These are phyloP conservation scores for Mycena metata DNA, from an alignment of 768 basidiomycete genomes.

Conservation along the genomic window DNA sequence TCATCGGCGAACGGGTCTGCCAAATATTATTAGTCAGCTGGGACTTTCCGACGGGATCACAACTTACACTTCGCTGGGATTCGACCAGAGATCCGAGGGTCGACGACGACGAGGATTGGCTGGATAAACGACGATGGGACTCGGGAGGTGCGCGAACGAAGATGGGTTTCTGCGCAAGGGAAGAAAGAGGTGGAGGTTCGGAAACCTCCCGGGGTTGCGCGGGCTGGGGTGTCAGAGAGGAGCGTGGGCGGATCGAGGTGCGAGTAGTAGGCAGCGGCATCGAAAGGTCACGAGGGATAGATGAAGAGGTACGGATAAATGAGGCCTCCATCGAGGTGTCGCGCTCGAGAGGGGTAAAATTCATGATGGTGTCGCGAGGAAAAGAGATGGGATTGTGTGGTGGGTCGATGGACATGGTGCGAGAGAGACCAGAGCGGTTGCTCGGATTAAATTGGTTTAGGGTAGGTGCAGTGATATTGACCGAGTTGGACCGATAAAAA, in stretches of 20 bases:
- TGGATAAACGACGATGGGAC: conserved; percentile 44
- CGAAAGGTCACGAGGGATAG: conserved; percentile 56
- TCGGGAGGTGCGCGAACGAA: conserved; percentile 75
- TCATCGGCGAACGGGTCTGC: conserved; percentile 64
- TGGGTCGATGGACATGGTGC: conserved; percentile 85
- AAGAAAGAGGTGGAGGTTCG: conserved; percentile 77
- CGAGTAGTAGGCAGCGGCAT: conserved; percentile 62
- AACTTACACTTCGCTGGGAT: conserved; percentile 67
- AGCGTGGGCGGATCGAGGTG: conserved; percentile 72
- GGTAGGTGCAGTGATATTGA: conserved; percentile 43
- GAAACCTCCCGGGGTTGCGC: conserved; percentile 65
- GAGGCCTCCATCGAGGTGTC: conserved; percentile 55
- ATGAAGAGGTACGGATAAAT: conserved; percentile 44
- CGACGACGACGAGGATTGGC: conserved; percentile 52
- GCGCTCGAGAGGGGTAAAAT: conserved; percentile 50
- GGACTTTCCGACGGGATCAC: neutral
- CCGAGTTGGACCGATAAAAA: conserved; percentile 37
- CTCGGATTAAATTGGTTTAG: conserved; percentile 43
- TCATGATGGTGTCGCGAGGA: conserved; percentile 61
- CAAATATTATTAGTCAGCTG: conserved; percentile 9
- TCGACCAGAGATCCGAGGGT: conserved; percentile 74
- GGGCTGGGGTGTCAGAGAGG: conserved; percentile 80
- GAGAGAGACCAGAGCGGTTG: conserved; percentile 52
- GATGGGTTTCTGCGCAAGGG: conserved; percentile 74
- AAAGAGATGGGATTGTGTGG: conserved; percentile 53